Evolutionary conservation across 306 rosid species (phyloP), one percentile per base, ranked within the genome.

Genomic region (Inga laurina): DNA sequence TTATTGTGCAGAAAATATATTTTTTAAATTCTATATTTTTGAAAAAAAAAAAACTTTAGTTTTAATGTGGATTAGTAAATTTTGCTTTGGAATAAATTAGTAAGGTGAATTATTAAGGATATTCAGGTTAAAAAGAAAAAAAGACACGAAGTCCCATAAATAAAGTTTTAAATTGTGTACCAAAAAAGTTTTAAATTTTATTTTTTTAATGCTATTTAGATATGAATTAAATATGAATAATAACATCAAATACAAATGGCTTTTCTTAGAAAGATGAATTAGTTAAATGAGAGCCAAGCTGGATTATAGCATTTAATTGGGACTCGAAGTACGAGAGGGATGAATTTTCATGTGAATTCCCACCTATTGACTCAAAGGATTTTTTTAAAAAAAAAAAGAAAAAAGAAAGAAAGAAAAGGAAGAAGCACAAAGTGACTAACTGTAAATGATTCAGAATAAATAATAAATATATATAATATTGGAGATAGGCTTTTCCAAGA

Each of bases 401-500:
- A 5, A 18, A 2, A 19, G 1, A 67, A 39, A 35, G 3, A 18
- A 35, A 18, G 9, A 7, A 67, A 66, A 16, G 2, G 10, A 32
- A 65, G 34, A 30, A 15, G n/a, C 30, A 1, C 22, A 15, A 32
- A 34, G 9, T 5, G 54, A 49, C 18, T 49, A 14, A 16, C 44
- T 15, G 46, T 15, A 35, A 65, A 65, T 14, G 21, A 65, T 14
- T 65, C 46, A 35, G 24, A 22, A 35, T 8, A 27, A 64, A 13
- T 10, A 30, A 4, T 21, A 52, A 52, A 5, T 18, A 56, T 21
- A 56, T 8, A 21, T 0, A 32, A 65, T 19, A 34, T 6, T 4
- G 74, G 77, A 18, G 57, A 11, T 79, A 76, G 70, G 77, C 74
- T 74, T 84, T 84, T 84, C 79, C 90, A 68, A 85, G 45, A 84